Conservation (phyloP, 495 filamentous ascomycete genomes). For the Chaetomium tenue region DNA sequence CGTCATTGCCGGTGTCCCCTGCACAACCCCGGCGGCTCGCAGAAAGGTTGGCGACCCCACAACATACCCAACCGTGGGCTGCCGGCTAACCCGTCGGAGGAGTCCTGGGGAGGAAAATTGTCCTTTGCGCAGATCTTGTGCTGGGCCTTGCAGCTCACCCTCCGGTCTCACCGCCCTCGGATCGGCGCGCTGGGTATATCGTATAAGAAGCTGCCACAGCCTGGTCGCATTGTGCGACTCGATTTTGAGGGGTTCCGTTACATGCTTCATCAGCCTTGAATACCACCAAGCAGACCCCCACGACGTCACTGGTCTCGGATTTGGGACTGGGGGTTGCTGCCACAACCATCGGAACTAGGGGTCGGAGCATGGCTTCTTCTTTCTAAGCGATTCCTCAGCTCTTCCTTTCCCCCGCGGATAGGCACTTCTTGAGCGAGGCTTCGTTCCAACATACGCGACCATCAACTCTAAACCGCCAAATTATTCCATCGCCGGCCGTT, state of each 20-base stretch:
- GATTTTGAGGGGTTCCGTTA: conserved; percentile 9
- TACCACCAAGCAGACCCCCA: not conserved
- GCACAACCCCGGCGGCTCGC: conserved; percentile 6
- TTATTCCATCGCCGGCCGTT: not conserved
- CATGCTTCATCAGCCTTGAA: conserved; percentile 1
- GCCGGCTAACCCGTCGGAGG: not conserved
- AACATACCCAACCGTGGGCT: not conserved
- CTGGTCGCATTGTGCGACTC: conserved; percentile 21
- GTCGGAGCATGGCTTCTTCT: conserved; percentile 6
- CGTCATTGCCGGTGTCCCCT: not conserved
- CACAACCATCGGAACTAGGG: not conserved
- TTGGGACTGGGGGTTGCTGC: not conserved
- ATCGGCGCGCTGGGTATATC: conserved; percentile 5
- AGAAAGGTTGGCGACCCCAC: conserved; percentile 5
- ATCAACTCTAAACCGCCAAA: not conserved
- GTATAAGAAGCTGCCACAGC: conserved; percentile 4
- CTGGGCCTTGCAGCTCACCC: not conserved
- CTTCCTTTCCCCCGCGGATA: not conserved
- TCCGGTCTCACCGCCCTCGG: conserved; percentile 14
- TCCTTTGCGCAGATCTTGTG: conserved; percentile 19
- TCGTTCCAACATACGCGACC: no score
- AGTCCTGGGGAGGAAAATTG: conserved; percentile 5
- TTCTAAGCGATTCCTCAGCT: not conserved
- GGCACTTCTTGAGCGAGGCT: no score
- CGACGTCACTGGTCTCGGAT: conserved; percentile 16